Percentiles rank a stretch among this genome's conserved stretches.
phyloP scores from a whole-genome alignment of 345 rosid genomes.

The Eucalyptus cladocalyx region DNA sequence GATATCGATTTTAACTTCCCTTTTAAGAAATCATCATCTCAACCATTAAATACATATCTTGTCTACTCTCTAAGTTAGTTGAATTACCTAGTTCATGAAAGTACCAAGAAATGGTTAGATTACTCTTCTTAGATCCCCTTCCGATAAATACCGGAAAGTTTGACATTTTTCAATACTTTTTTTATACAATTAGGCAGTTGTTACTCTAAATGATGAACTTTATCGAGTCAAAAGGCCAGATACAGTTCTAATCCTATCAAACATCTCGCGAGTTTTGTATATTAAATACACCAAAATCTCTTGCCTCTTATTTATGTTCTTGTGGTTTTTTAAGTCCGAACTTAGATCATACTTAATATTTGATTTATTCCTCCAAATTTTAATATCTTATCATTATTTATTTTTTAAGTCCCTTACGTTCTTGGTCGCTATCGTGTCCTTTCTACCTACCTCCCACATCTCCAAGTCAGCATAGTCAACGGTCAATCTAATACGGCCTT shows the following conservation, averaged over 20 bases:
- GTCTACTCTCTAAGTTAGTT: background rate
- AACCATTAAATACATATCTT: background rate
- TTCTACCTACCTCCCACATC: background rate
- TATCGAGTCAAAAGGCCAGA: accelerated
- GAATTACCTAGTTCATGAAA: background rate
- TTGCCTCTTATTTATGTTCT: background rate
- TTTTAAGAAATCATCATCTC: background rate
- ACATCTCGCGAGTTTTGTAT: accelerated
- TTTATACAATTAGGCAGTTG: accelerated
- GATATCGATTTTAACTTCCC: background rate
- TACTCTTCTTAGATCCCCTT: background rate
- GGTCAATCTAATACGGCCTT: background rate
- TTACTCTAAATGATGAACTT: background rate
- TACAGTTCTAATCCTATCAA: background rate
- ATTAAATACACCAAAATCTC: background rate
- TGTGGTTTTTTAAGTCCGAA: background rate
- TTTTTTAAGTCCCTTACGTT: background rate
- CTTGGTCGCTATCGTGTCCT: background rate
- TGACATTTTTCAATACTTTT: background rate
- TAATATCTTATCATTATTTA: background rate
- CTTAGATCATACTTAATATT: background rate
- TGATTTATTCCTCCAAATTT: background rate
- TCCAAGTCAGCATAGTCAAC: background rate
- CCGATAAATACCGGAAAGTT: accelerated
- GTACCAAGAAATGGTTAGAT: accelerated